A percentile compares a stretch with the other conserved stretches of the same genome.
Evolutionary conservation across 176 grass and related monocot species (phyloP).

Genomic region (Tillandsia fasciculata): DNA sequence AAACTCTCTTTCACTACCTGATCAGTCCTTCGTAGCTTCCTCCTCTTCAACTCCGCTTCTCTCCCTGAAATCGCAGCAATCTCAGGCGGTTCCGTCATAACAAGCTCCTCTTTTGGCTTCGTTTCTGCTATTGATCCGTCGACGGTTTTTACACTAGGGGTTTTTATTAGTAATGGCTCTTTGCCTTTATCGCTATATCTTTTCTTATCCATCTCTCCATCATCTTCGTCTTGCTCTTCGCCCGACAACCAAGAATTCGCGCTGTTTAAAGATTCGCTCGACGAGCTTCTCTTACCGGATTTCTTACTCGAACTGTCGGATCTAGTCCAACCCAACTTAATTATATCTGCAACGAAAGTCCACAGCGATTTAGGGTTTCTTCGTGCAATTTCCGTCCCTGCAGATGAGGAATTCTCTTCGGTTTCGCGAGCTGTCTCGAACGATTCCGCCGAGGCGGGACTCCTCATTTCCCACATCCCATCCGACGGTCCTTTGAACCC

Average conservation of each 20-base stretch:
- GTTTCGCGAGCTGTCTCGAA: conserved; percentile 30
- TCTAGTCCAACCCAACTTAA: conserved; percentile 68
- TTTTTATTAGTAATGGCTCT: conserved; percentile 17
- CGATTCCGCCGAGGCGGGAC: conserved; percentile 50
- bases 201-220: conserved; percentile 23
- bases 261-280: conserved; percentile 57
- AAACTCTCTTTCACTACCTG: conserved; percentile 75
- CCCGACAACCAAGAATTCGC: conserved; percentile 71
- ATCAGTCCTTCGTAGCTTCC: conserved; percentile 62
- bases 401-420: conserved; percentile 32
- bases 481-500: conserved; percentile 59
- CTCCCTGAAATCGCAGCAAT: conserved; percentile 27
- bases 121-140: neutral
- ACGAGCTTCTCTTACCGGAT: conserved; percentile 67
- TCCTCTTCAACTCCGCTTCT: conserved; percentile 44
- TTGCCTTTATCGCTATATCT: conserved; percentile 10
- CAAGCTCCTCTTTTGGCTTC: conserved; percentile 31
- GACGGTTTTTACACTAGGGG: neutral
- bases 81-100: conserved; percentile 29
- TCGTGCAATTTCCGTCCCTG: conserved; percentile 43
- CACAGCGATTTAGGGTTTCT: conserved; percentile 67
- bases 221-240: conserved; percentile 48
- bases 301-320: conserved; percentile 40
- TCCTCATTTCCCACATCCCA: conserved; percentile 56
- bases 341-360: conserved; percentile 80